Evolutionary conservation across 2,329 filamentous ascomycete genomes (phyloP), one percentile per base, ranked within the genome.

Genomic region (Colletotrichum sp.): DNA sequence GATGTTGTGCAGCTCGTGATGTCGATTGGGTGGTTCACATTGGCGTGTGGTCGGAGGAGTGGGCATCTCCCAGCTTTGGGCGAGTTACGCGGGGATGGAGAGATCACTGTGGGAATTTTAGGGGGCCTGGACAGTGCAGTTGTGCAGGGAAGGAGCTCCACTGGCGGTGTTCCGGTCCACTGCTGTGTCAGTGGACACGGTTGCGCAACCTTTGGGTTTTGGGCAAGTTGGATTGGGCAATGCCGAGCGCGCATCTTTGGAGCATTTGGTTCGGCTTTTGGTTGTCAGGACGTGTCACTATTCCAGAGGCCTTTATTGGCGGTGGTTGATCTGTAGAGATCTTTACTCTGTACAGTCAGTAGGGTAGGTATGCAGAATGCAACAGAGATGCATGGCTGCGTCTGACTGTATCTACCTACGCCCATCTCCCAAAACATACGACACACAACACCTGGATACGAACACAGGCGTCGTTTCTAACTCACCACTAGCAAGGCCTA

Each of bases 141-240:
- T 7, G 18, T 21, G 44, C 44, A 52, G n/a, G 44, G 44, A 52
- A 30, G 10, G 18, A 26, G 63, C 57, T 36, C 70, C 57, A 49
- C 63, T 15, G 6, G 34, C n/a, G 28, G 62, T 34, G 49, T n/a
- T n/a, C n/a, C n/a, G n/a, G n/a, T 26, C 68, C 72, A 71, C 68
- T 9, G 34, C 26, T 60, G 24, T 60, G 24, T 55, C 32, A 60
- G 59, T 74, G 74, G 74, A 76, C 74, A 76, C 74, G 65, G 64
- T 76, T 72, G 70, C 73, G 64, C 69, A 63, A 69, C 26, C 59
- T 62, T 18, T 21, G 36, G 24, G 57, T 30, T 32, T 32, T 52
- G 39, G 30, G 71, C n/a, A 52, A 52, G 44, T 52, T 21, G 44
- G 60, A 72, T 69, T 64, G 70, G 59, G 30, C 49, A 62, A 69